A percentile compares a stretch with the other conserved stretches of the same genome.
Evolutionary conservation across 495 filamentous ascomycete genomes (phyloP).

Genomic region (Gamarada debralockiae): DNA sequence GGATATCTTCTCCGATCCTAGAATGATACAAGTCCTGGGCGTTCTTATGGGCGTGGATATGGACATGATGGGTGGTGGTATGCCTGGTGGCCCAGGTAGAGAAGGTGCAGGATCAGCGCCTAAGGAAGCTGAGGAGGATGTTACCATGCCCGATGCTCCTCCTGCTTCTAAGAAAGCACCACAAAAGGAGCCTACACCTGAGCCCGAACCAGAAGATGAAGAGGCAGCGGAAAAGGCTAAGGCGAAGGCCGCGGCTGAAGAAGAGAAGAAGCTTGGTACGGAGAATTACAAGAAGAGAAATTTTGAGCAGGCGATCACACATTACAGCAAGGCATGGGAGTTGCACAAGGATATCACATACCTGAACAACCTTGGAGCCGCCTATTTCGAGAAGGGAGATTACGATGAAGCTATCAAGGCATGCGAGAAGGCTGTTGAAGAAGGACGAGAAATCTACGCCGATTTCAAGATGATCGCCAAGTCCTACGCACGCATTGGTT

Average conservation of each 20-base stretch:
- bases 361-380: slow-evolving; percentile 92
- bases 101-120: slow-evolving; percentile 33
- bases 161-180: slow-evolving; percentile 39
- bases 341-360: slow-evolving; percentile 95
- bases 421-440: slow-evolving; percentile 84
- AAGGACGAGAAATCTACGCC: slow-evolving; percentile 79
- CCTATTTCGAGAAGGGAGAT: slow-evolving; percentile 94
- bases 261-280: slow-evolving; percentile 91
- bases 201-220: slow-evolving; percentile 65
- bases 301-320: slow-evolving; percentile 89
- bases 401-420: slow-evolving; percentile 79
- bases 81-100: slow-evolving; percentile 39
- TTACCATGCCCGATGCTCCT: slow-evolving; percentile 70
- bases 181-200: slow-evolving; percentile 49
- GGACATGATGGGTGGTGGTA: slow-evolving; percentile 52
- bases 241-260: slow-evolving; percentile 88
- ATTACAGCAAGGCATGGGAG: slow-evolving; percentile 96
- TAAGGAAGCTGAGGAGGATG: slow-evolving; percentile 65
- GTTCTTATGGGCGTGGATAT: slow-evolving; percentile 93
- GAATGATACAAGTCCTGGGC: slow-evolving; percentile 91
- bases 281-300: slow-evolving; percentile 97
- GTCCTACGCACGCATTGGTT: slow-evolving; percentile 89
- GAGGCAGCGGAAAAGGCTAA: slow-evolving; percentile 78
- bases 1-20: slow-evolving; percentile 77
- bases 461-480: slow-evolving; percentile 98